Conservation (phyloP, 306 rosid species). For the Lathyrus aphaca region DNA sequence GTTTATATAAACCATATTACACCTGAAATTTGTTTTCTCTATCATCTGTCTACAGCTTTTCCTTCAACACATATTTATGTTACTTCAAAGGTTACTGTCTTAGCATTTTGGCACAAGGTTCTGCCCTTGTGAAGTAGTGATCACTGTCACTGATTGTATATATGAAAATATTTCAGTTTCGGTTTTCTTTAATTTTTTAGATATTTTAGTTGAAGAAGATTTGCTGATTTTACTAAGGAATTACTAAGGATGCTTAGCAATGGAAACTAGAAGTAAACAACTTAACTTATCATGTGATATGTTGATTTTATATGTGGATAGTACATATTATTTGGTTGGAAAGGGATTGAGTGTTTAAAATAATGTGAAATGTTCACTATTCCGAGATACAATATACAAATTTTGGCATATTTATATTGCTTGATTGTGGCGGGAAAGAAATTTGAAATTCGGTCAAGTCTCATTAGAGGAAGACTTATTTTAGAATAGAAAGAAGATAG, state of each 20-base stretch:
- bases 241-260: conserved; percentile 83
- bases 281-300: conserved; percentile 4
- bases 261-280: conserved; percentile 68
- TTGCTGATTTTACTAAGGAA: too few species aligned
- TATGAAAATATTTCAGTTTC: neutral
- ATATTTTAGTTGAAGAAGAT: too few species aligned
- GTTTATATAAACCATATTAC: conserved; percentile 22
- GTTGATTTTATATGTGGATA: neutral
- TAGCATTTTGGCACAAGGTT: neutral
- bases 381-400: neutral
- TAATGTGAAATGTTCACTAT: neutral
- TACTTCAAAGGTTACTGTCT: neutral
- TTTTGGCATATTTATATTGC: neutral
- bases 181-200: too few species aligned
- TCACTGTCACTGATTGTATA: neutral
- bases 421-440: neutral
- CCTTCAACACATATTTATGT: too few species aligned
- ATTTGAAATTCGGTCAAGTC: neutral
- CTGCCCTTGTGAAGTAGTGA: neutral
- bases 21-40: neutral
- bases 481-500: conserved; percentile 6
- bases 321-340: neutral
- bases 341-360: neutral
- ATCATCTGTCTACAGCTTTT: neutral
- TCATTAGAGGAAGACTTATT: neutral